phyloP scores from a whole-genome alignment of 2,329 filamentous ascomycete genomes.

The Pseudocercospora ulei region DNA sequence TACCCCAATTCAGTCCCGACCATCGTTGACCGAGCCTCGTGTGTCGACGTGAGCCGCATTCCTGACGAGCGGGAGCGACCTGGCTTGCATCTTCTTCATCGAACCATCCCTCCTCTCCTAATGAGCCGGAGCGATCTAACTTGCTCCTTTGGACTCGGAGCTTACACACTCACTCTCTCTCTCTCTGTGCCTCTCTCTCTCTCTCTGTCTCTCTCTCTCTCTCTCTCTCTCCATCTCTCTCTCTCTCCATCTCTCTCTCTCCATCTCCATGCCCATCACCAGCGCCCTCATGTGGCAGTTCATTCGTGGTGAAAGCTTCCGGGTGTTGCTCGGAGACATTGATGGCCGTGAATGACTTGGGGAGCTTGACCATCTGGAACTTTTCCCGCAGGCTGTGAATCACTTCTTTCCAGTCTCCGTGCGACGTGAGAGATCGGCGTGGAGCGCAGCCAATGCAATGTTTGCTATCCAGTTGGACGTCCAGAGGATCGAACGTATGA shows the following conservation, averaged over 20 bases:
- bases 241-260: constrained; percentile 13
- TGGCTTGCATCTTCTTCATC: no score
- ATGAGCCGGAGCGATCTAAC: constrained; percentile 1
- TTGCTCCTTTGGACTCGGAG: background rate
- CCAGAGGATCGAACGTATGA: constrained; percentile 89
- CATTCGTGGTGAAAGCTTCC: constrained; percentile 36
- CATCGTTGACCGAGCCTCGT: no score
- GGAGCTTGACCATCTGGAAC: constrained; percentile 63
- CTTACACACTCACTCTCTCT: background rate
- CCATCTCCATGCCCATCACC: constrained; percentile 5
- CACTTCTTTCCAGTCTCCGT: constrained; percentile 93
- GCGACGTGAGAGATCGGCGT: constrained; percentile 77
- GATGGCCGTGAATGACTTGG: constrained; percentile 45
- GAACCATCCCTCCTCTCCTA: no score
- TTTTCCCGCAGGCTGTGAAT: constrained; percentile 89
- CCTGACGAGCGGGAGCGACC: no score
- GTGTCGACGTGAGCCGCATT: no score
- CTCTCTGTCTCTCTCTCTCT: background rate
- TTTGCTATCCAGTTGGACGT: constrained; percentile 90
- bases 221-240: background rate
- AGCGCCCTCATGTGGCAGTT: constrained; percentile 14
- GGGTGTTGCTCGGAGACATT: constrained; percentile 44
- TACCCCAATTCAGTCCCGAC: no score
- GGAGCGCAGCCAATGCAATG: constrained; percentile 93
- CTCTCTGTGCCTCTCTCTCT: background rate